Evolutionary conservation across 75 land plant species (phyloP).

Genomic region (Azolla pinnata): DNA sequence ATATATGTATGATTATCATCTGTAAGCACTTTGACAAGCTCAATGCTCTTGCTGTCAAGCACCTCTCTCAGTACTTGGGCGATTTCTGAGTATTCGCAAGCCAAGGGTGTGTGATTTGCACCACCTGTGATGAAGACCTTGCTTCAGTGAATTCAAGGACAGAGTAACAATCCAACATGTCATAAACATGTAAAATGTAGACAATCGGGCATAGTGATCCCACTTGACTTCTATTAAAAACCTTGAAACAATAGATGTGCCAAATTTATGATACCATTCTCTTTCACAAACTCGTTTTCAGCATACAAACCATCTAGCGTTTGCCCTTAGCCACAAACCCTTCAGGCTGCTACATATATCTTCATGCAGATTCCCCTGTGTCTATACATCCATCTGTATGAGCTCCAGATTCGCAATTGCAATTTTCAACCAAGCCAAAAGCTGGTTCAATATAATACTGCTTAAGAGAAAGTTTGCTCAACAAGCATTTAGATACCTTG

Average conservation of each 20-base stretch:
- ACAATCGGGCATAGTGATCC: neutral
- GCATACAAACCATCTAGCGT: neutral
- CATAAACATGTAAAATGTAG: neutral
- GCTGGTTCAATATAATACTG: no score
- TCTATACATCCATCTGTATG: neutral
- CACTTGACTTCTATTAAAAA: slow-evolving; percentile 1
- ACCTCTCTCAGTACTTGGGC: neutral
- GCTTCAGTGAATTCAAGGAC: neutral
- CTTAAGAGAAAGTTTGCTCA: no score
- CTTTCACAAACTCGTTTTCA: neutral
- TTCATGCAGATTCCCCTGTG: neutral
- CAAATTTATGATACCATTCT: slow-evolving; percentile 1
- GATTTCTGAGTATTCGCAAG: neutral
- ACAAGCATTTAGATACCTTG: no score
- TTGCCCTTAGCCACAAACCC: slow-evolving; percentile 2
- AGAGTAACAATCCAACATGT: neutral
- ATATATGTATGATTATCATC: neutral
- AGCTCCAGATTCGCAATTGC: neutral
- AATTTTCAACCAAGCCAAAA: slow-evolving; percentile 1
- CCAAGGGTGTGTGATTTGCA: slow-evolving; percentile 1
- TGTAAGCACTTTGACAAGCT: neutral
- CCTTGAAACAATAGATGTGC: neutral
- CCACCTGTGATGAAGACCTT: neutral
- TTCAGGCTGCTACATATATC: slow-evolving; percentile 1
- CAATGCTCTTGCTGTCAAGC: slow-evolving; percentile 2